phyloP scores from a whole-genome alignment of 75 land plant species.

The Larix kaempferi region DNA sequence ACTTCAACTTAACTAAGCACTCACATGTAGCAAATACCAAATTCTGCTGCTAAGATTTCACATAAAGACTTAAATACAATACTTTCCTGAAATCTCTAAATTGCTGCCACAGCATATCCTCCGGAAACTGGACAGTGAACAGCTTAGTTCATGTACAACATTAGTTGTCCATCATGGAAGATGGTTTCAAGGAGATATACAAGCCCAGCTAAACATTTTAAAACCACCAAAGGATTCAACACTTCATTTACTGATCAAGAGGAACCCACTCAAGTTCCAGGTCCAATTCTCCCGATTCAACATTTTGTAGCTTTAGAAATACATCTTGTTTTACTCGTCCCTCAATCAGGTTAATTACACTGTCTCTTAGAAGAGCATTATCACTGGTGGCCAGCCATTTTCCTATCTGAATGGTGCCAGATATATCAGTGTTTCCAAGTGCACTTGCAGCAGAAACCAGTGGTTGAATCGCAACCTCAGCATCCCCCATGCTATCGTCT shows the following conservation, averaged over 20 bases:
- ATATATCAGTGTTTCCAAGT: slow-evolving; percentile 43
- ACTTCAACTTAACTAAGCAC: too few relatives aligned
- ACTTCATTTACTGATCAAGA: slow-evolving; percentile 14
- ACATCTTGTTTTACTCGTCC: slow-evolving; percentile 80
- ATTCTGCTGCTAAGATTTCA: too few relatives aligned
- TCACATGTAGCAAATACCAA: too few relatives aligned
- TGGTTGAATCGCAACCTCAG: slow-evolving; percentile 89
- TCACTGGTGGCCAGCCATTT: slow-evolving; percentile 87
- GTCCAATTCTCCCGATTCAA: slow-evolving; percentile 75
- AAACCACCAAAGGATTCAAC: too few relatives aligned
- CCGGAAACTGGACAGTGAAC: too few relatives aligned
- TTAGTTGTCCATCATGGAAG: too few relatives aligned
- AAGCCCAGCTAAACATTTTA: too few relatives aligned
- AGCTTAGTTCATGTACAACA: too few relatives aligned
- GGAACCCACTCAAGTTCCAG: slow-evolving; percentile 92
- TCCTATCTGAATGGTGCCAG: slow-evolving; percentile 77
- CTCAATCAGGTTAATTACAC: slow-evolving; percentile 66
- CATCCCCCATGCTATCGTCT: slow-evolving; percentile 97
- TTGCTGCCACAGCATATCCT: too few relatives aligned
- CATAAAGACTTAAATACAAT: too few relatives aligned
- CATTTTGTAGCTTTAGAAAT: slow-evolving; percentile 77
- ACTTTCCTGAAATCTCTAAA: too few relatives aligned
- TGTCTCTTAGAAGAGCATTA: slow-evolving; percentile 83
- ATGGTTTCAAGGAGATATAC: too few relatives aligned
- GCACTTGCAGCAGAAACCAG: slow-evolving; percentile 79